A percentile compares a stretch with the other conserved stretches of the same genome.
phyloP scores from a whole-genome alignment of 352 stramenopile genomes.

The Pythium guiyangense region DNA sequence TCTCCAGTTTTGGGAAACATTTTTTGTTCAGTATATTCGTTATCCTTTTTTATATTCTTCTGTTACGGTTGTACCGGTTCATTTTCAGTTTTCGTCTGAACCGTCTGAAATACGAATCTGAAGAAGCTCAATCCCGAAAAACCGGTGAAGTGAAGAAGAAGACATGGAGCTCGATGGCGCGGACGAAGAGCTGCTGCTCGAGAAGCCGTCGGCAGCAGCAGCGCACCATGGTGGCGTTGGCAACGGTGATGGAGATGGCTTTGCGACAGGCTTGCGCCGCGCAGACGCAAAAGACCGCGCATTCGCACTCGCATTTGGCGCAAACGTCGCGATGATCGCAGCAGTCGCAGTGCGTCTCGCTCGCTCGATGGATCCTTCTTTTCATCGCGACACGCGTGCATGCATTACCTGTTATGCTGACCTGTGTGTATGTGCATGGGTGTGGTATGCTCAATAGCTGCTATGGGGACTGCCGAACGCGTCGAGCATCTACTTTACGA shows the following conservation, averaged over 20 bases:
- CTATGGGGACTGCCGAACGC: conserved; percentile 71
- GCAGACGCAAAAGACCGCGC: conserved; percentile 60
- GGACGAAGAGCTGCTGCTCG: neutral
- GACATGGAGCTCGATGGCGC: neutral
- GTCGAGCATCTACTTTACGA: conserved; percentile 76
- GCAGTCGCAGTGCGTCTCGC: conserved; percentile 47
- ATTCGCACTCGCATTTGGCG: conserved; percentile 61
- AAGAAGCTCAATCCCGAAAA: no score
- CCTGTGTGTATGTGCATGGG: neutral
- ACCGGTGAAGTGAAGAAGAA: no score
- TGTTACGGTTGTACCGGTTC: no score
- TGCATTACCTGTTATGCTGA: no score
- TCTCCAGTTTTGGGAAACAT: no score
- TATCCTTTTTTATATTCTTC: no score
- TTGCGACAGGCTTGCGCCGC: conserved; percentile 13
- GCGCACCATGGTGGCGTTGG: no score
- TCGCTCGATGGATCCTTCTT: neutral
- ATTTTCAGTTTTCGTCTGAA: no score
- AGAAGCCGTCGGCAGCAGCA: neutral
- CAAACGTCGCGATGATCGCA: conserved; percentile 47
- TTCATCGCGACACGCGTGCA: neutral
- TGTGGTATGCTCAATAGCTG: conserved; percentile 29
- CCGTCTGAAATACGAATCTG: no score
- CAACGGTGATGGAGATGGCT: neutral
- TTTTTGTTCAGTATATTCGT: no score